phyloP scores from a whole-genome alignment of 2,329 filamentous ascomycete genomes.

The Amylocarpus encephaloides region DNA sequence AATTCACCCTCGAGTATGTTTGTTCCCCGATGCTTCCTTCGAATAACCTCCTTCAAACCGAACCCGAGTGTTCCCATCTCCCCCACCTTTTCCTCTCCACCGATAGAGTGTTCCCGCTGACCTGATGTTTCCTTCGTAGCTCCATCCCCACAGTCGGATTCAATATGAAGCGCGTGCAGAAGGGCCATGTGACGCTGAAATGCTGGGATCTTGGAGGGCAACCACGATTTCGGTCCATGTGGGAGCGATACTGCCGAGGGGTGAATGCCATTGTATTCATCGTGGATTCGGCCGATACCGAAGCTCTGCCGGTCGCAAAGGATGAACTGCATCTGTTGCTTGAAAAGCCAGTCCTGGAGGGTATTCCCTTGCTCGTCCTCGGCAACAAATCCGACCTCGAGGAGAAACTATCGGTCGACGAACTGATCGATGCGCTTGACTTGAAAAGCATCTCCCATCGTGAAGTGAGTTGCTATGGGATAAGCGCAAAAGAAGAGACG shows the following conservation, averaged over 20 bases:
- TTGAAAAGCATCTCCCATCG: slow-evolving; percentile 83
- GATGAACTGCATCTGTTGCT: slow-evolving; percentile 90
- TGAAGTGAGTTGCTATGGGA: slow-evolving; percentile 97
- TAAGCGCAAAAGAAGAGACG: slow-evolving; percentile 97
- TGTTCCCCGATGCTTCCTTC: slow-evolving; percentile 6
- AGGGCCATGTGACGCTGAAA: slow-evolving; percentile 96
- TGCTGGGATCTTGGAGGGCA: slow-evolving; percentile 99
- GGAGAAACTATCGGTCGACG: slow-evolving; percentile 87
- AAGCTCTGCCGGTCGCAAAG: slow-evolving; percentile 73
- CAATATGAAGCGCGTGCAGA: slow-evolving; percentile 98
- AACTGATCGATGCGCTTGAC: slow-evolving; percentile 88
- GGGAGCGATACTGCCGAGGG: slow-evolving; percentile 96
- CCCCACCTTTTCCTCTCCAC: slow-evolving; percentile 3
- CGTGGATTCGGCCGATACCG: slow-evolving; percentile 86
- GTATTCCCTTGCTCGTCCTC: slow-evolving; percentile 87
- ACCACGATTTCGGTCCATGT: slow-evolving; percentile 96
- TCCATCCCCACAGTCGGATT: slow-evolving; percentile 98
- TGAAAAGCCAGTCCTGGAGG: slow-evolving; percentile 74
- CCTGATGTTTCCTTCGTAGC: slow-evolving; percentile 45
- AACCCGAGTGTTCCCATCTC: slow-evolving; percentile 9
- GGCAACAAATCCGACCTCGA: slow-evolving; percentile 96
- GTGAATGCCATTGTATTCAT: slow-evolving; percentile 99
- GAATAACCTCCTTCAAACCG: slow-evolving; percentile 1
- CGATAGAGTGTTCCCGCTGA: slow-evolving; percentile 31
- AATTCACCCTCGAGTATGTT: slow-evolving; percentile 97